Evolutionary conservation across 2,329 filamentous ascomycete species (phyloP).

Genomic region (Botrytis deweyae): DNA sequence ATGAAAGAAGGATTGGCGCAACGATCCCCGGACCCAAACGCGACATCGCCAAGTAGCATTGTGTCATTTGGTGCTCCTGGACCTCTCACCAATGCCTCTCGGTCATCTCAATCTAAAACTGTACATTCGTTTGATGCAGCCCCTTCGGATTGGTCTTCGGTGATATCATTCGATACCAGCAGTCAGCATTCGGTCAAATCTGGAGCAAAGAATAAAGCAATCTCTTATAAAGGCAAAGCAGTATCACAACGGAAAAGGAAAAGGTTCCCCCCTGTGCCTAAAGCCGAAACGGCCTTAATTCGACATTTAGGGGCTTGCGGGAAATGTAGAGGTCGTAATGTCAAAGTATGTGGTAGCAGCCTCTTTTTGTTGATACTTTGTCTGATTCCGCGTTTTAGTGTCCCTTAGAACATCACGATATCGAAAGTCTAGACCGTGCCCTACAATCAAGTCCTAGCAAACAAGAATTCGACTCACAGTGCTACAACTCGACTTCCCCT

Average conservation of each 20-base stretch:
- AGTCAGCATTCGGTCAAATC: constrained; percentile 25
- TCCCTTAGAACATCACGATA: constrained; percentile 37
- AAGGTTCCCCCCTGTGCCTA: constrained; percentile 27
- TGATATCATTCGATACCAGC: constrained; percentile 35
- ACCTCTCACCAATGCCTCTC: constrained; percentile 28
- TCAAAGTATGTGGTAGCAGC: constrained; percentile 21
- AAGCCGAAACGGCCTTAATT: constrained; percentile 36
- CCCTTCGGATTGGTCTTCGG: constrained; percentile 34
- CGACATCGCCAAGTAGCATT: constrained; percentile 21
- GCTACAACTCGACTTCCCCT: neutral
- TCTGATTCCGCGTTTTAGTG: constrained; percentile 28
- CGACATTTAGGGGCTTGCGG: constrained; percentile 34
- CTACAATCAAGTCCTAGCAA: constrained; percentile 15
- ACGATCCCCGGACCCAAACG: constrained; percentile 24
- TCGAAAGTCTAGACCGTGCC: constrained; percentile 29
- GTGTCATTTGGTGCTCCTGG: constrained; percentile 25
- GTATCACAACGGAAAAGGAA: constrained; percentile 31
- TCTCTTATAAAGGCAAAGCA: constrained; percentile 32
- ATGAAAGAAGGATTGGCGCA: constrained; percentile 29
- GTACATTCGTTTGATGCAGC: constrained; percentile 24
- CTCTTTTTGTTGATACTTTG: constrained; percentile 21
- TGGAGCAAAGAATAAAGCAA: constrained; percentile 24
- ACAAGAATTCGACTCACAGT: constrained; percentile 1
- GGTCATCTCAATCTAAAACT: constrained; percentile 28
- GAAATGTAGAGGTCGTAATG: constrained; percentile 29